Percentiles rank a stretch among this genome's conserved stretches.
These are phyloP conservation scores for Annulohypoxylon bovei DNA, from an alignment of 495 filamentous ascomycete species.

Conservation along the genomic window DNA sequence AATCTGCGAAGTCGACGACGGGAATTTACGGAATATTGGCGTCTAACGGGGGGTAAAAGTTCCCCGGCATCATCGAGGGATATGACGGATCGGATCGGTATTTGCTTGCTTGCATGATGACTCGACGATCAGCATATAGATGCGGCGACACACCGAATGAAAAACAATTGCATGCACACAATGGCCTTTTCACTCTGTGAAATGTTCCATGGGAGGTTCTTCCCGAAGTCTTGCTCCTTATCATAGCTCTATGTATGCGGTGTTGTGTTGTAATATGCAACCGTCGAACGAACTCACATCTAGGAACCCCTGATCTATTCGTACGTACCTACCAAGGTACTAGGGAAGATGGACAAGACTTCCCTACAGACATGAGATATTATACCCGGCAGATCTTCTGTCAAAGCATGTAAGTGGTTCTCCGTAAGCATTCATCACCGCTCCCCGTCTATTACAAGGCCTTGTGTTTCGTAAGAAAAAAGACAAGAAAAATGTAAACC, in stretches of 20 bases:
- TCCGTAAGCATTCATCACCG: constrained; percentile 6
- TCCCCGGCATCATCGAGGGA: constrained; percentile 28
- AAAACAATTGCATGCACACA: constrained; percentile 60
- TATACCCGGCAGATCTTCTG: background rate
- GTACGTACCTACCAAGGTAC: background rate
- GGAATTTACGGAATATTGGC: constrained; percentile 44
- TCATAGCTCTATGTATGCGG: constrained; percentile 11
- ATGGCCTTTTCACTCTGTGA: constrained; percentile 72
- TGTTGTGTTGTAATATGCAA: constrained; percentile 21
- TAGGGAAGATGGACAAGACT: constrained; percentile 17
- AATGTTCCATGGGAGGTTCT: constrained; percentile 71
- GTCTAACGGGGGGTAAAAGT: constrained; percentile 37
- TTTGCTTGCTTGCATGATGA: constrained; percentile 33
- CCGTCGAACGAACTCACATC: constrained; percentile 19
- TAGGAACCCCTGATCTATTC: background rate
- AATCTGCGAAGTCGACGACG: constrained; percentile 25
- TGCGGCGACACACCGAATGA: constrained; percentile 34
- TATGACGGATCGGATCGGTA: constrained; percentile 19
- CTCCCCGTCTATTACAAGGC: background rate
- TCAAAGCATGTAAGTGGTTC: background rate
- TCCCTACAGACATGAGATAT: background rate
- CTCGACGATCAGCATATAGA: constrained; percentile 45
- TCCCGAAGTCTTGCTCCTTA: constrained; percentile 62
- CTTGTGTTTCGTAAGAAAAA: background rate
- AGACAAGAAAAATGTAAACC: constrained; percentile 39